Percentiles rank a stretch among this genome's conserved stretches.
Conservation (phyloP, 352 stramenopile species). For the Globisporangium ultimum region DNA sequence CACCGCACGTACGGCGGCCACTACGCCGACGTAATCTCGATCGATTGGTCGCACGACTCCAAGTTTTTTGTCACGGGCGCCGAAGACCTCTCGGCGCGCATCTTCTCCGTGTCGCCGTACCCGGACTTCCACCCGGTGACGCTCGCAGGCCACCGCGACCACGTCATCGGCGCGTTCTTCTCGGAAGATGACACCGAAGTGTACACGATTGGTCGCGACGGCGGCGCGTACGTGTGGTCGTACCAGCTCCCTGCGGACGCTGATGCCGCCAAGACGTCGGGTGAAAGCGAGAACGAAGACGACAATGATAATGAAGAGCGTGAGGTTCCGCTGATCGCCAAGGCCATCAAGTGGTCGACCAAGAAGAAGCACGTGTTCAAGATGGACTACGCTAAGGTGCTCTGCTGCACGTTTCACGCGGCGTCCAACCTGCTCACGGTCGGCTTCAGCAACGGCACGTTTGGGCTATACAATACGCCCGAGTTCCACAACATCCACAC, state of each 20-base stretch:
- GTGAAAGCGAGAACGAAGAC: conserved; percentile 28
- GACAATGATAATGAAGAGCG: conserved; percentile 26
- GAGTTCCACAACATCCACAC: conserved; percentile 96
- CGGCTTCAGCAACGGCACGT: conserved; percentile 97
- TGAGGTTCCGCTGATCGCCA: conserved; percentile 57
- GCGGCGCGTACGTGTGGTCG: conserved; percentile 85
- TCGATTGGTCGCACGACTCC: conserved; percentile 88
- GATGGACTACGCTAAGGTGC: conserved; percentile 88
- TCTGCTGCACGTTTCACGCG: conserved; percentile 89
- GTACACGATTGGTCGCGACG: conserved; percentile 87
- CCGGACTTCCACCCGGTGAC: conserved; percentile 80
- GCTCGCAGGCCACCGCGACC: conserved; percentile 86
- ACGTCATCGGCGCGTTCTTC: conserved; percentile 87
- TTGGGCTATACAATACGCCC: conserved; percentile 97
- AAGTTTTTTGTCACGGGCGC: conserved; percentile 88
- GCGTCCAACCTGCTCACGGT: conserved; percentile 89
- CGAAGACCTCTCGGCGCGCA: conserved; percentile 84
- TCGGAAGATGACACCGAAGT: conserved; percentile 69
- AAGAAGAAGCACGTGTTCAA: conserved; percentile 88
- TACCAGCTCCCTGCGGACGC: conserved; percentile 51
- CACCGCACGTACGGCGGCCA: conserved; percentile 87
- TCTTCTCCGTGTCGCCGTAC: conserved; percentile 81
- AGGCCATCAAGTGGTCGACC: conserved; percentile 81
- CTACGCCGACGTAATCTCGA: conserved; percentile 84
- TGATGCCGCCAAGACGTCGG: conserved; percentile 25